Evolutionary conservation across 2,329 filamentous ascomycete genomes (phyloP), one percentile per base, ranked within the genome.

Genomic region (Sporothrix mexicana): DNA sequence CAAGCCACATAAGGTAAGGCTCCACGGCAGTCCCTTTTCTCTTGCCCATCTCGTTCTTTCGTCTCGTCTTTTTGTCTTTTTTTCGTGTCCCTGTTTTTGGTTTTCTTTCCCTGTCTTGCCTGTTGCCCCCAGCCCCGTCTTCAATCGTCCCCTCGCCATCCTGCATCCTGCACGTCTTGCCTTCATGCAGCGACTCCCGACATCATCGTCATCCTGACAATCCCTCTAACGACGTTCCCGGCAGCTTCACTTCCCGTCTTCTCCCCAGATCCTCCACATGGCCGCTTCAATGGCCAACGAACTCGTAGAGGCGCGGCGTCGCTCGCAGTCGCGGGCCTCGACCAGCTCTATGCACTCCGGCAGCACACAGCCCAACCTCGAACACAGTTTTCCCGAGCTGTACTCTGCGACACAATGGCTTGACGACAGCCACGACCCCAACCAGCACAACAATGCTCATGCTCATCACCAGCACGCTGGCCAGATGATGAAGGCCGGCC

Each of bases 271-370:
- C 23, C 51, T 57, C 30, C 57, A 25, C 5, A 81, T 82, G 80
- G 72, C 76, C 62, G 43, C 69, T 45, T 62, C 57, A 30, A 74
- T 74, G 73, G 75, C 75, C 71, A 69, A 71, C 59, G 73, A 78
- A 77, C 77, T 79, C 76, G 74, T 77, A 74, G 84, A 85, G 77
- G 80, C 84, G 64, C 83, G 84, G 77, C 86, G 85, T 79, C 84
- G 87, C 75, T 83, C 87, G 49, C 83, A 85, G 73, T 89, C 87
- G 68, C 83, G 85, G 77, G 87, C 84, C 70, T 89, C 87, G 45
- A 89, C 87, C 41, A 84, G 86, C 25, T 89, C 87, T 13, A 84
- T 88, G 70, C 87, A 88, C 77, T 88, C 87, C 79, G 82, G 82
- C 75, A 81, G 83, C 51, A 86, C 86, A 1, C 86, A 88, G 77